Conservation (phyloP, 768 basidiomycete species). For the Chlorophyllum brunneum region DNA sequence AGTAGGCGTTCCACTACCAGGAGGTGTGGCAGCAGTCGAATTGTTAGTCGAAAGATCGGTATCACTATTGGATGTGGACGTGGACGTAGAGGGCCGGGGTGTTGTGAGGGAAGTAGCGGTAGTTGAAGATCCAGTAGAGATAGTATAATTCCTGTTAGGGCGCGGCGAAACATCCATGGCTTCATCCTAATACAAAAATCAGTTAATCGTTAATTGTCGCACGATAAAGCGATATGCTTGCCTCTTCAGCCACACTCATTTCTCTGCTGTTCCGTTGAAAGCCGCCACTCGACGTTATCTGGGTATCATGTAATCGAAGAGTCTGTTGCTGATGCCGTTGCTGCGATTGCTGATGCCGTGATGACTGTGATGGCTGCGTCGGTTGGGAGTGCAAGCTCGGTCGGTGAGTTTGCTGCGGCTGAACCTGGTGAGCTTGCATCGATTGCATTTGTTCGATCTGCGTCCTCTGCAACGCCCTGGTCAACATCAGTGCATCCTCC, state of each 20-base stretch:
- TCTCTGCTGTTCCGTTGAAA: background rate
- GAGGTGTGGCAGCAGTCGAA: conserved; percentile 56
- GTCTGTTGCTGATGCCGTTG: conserved; percentile 1
- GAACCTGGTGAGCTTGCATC: conserved; percentile 2
- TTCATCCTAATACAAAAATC: conserved; percentile 20
- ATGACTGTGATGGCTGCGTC: background rate
- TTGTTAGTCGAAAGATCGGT: conserved; percentile 61
- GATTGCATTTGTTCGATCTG: conserved; percentile 29
- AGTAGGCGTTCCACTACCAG: conserved; percentile 56
- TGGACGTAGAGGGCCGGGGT: conserved; percentile 16
- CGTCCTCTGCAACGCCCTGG: conserved; percentile 52
- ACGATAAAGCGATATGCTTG: conserved; percentile 7
- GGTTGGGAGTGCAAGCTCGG: background rate
- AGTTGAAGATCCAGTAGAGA: conserved; percentile 9
- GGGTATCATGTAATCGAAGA: conserved; percentile 2
- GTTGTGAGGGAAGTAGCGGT: conserved; percentile 8
- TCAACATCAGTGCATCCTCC: conserved; percentile 56
- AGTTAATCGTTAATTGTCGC: conserved; percentile 10
- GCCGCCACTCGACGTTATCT: background rate
- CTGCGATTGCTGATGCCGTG: conserved; percentile 2
- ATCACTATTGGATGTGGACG: conserved; percentile 44
- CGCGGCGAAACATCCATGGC: conserved; percentile 26
- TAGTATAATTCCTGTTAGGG: conserved; percentile 4
- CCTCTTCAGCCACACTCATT: conserved; percentile 3
- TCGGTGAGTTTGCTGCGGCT: background rate